Conservation (phyloP, 2,329 filamentous ascomycete genomes). For the Pseudogymnoascus sp. region DNA sequence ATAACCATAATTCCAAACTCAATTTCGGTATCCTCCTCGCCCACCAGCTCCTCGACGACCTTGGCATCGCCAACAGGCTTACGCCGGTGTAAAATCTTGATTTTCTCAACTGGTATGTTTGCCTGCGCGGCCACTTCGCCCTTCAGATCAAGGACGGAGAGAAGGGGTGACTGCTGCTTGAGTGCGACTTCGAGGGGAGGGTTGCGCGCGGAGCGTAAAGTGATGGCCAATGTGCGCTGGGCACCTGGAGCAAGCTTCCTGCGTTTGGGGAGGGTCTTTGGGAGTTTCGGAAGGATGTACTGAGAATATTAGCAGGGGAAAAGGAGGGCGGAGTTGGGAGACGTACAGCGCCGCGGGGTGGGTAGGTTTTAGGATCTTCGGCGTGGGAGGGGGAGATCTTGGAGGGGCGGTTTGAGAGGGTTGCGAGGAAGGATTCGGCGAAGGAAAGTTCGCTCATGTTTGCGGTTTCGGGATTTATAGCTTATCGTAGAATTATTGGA, state of each 20-base stretch:
- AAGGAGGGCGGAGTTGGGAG: not conserved
- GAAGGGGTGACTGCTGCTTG: slow-evolving; percentile 53
- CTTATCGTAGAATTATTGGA: not conserved
- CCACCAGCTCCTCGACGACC: slow-evolving; percentile 64
- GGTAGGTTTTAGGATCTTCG: slow-evolving; percentile 74
- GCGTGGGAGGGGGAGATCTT: slow-evolving; percentile 88
- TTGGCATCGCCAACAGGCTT: slow-evolving; percentile 76
- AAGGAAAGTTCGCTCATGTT: slow-evolving; percentile 79
- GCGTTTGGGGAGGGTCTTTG: slow-evolving; percentile 43
- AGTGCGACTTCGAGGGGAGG: slow-evolving; percentile 63
- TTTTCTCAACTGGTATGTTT: slow-evolving; percentile 62
- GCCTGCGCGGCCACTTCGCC: slow-evolving; percentile 56
- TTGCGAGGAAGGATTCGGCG: slow-evolving; percentile 72
- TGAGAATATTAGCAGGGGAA: slow-evolving; percentile 29
- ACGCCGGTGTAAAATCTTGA: slow-evolving; percentile 80
- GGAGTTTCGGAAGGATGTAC: slow-evolving; percentile 64
- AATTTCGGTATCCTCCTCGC: slow-evolving; percentile 46
- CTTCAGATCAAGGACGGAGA: slow-evolving; percentile 75
- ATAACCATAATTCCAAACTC: slow-evolving; percentile 88
- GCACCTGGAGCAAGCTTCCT: slow-evolving; percentile 43
- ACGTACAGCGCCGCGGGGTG: slow-evolving; percentile 66
- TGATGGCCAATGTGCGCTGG: slow-evolving; percentile 48
- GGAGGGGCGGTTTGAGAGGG: slow-evolving; percentile 67
- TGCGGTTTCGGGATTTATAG: not conserved
- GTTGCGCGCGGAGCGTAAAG: slow-evolving; percentile 70